These are phyloP conservation scores for Ophiostoma himal-ulmi DNA, from an alignment of 2,329 filamentous ascomycete species.

Conservation along the genomic window DNA sequence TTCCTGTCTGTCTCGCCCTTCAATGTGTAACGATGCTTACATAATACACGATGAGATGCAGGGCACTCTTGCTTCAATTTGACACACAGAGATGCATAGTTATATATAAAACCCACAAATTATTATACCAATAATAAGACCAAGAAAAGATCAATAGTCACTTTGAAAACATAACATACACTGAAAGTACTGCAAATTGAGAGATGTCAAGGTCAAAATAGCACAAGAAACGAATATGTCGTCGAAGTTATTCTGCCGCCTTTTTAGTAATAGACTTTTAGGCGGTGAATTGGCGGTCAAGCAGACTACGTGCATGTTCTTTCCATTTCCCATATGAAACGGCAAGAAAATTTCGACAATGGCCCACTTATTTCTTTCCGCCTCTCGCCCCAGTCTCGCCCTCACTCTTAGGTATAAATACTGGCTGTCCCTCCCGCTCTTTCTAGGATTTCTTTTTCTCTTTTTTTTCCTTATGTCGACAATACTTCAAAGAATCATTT, in stretches of 20 bases:
- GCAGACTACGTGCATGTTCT: neutral
- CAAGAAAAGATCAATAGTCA: neutral
- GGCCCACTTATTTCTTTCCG: neutral
- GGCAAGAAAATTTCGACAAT: neutral
- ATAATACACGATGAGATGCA: too few relatives aligned
- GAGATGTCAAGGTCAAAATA: neutral
- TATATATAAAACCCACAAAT: too few relatives aligned
- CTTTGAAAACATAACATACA: neutral
- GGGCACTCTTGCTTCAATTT: too few relatives aligned
- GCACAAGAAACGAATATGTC: neutral
- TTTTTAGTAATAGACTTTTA: neutral
- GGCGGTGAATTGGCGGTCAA: neutral
- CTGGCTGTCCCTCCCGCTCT: conserved; percentile 21
- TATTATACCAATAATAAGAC: too few relatives aligned
- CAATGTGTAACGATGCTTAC: too few relatives aligned
- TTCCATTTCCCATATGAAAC: neutral
- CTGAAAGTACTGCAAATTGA: neutral
- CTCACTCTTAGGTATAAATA: conserved; percentile 12
- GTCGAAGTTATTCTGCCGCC: neutral
- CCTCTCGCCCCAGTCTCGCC: neutral
- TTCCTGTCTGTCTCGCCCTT: too few relatives aligned
- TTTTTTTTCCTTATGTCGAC: conserved; percentile 55
- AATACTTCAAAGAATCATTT: conserved; percentile 85
- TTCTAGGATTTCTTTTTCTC: conserved; percentile 35
- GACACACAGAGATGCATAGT: too few relatives aligned